These are phyloP conservation scores for Elsinoe fawcettii DNA, from an alignment of 2,329 filamentous ascomycete genomes.

Conservation along the genomic window DNA sequence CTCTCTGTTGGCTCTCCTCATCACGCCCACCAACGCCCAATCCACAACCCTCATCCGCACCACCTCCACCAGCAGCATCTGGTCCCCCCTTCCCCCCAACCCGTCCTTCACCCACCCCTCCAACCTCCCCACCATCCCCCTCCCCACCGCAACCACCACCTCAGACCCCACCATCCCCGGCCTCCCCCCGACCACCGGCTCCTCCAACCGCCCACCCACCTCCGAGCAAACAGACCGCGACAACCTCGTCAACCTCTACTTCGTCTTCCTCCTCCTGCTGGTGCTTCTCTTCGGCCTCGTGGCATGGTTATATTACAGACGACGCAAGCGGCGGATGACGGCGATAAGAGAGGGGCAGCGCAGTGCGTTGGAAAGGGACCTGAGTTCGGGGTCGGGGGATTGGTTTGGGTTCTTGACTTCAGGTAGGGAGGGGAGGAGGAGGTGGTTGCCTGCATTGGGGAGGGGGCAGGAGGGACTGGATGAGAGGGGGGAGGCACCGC, in stretches of 20 bases:
- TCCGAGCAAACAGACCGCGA: conserved; percentile 8
- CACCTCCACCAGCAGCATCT: neutral
- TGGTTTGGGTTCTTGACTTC: neutral
- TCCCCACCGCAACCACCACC: neutral
- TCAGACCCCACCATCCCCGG: conserved; percentile 13
- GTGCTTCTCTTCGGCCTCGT: conserved; percentile 40
- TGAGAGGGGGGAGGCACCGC: conserved; percentile 57
- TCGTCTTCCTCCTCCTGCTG: conserved; percentile 50
- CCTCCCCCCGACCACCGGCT: neutral
- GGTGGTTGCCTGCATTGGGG: conserved; percentile 22
- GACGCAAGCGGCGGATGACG: conserved; percentile 28
- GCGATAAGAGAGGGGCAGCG: conserved; percentile 23
- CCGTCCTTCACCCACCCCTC: neutral
- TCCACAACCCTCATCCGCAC: neutral
- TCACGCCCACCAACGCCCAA: neutral
- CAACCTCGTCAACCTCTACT: conserved; percentile 42
- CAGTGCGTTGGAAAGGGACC: conserved; percentile 30
- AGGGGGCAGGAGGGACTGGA: conserved; percentile 50
- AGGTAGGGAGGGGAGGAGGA: conserved; percentile 15
- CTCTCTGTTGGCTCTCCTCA: neutral
- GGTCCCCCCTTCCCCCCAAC: neutral
- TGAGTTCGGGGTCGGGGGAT: conserved; percentile 23
- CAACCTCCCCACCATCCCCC: neutral
- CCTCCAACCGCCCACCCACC: neutral
- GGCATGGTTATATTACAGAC: conserved; percentile 39